Evolutionary conservation across 2,329 filamentous ascomycete species (phyloP).

Genomic region (Cladophialophora psammophila): DNA sequence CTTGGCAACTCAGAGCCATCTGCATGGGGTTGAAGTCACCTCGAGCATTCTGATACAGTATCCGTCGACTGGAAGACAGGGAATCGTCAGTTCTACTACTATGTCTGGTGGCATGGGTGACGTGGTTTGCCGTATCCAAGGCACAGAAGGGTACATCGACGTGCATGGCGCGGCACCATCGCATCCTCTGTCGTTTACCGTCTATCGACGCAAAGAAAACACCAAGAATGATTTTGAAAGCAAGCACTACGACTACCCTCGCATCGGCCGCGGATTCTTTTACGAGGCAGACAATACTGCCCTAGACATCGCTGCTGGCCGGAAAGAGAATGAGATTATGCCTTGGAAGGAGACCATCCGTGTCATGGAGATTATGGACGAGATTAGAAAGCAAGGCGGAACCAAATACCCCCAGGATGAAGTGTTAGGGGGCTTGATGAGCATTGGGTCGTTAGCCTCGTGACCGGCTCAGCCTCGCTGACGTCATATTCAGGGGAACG

Average conservation of each 20-base stretch:
- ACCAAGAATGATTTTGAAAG: slow-evolving; percentile 13
- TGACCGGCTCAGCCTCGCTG: slow-evolving; percentile 21
- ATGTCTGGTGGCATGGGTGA: slow-evolving; percentile 24
- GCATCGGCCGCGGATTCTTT: slow-evolving; percentile 47
- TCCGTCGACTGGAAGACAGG: slow-evolving; percentile 50
- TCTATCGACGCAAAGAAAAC: slow-evolving; percentile 25
- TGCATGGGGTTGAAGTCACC: slow-evolving; percentile 43
- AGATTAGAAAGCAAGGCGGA: slow-evolving; percentile 50
- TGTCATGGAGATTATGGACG: slow-evolving; percentile 58
- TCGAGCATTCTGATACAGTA: slow-evolving; percentile 53
- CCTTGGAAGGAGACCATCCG: slow-evolving; percentile 57
- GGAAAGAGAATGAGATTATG: slow-evolving; percentile 53
- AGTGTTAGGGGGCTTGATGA: neutral
- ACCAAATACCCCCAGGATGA: slow-evolving; percentile 40
- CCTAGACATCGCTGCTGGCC: slow-evolving; percentile 43
- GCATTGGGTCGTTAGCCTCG: slow-evolving; percentile 9
- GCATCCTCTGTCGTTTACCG: slow-evolving; percentile 31
- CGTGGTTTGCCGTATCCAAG: slow-evolving; percentile 33
- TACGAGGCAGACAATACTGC: slow-evolving; percentile 43
- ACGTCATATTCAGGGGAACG: slow-evolving; percentile 22
- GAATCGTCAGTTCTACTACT: slow-evolving; percentile 52
- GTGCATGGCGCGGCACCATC: slow-evolving; percentile 29
- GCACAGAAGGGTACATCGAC: slow-evolving; percentile 38
- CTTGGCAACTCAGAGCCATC: slow-evolving; percentile 58
- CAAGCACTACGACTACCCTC: slow-evolving; percentile 28